Evolutionary conservation across 805 yeast species (phyloP), one percentile per base, ranked within the genome.

Genomic region (Millerago galiae): DNA sequence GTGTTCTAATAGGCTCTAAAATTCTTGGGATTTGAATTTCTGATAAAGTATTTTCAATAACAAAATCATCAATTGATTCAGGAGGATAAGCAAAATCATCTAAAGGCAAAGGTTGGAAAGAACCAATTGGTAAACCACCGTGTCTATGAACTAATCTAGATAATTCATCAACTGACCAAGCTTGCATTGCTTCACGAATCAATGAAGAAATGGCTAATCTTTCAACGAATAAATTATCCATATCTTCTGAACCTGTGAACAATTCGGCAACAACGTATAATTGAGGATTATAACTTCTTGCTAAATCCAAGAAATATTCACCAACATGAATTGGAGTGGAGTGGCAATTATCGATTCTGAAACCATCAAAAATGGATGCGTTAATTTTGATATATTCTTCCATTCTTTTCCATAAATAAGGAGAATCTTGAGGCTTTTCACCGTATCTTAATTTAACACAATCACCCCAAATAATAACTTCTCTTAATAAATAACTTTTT

Each of bases 291-390:
- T 80, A 82, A 33, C 68, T 67, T 59, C 99, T 79, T 0, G 99
- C 99, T 42, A 82, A 79, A 62, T 90, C 98, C 40, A 91, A 70
- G 51, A 90, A 72, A 39, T 79, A 78, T 58, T 88, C 95, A 32
- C 96, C 99, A 30, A 93, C 98, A 62, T 88, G 96, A 29, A 91
- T 56, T 12, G 99, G 99, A 0, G 99, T 91, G 0, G 97, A 89
- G 59, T 93, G 98, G 56, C 96, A 88, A 56, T 91, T 91, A 61
- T 91, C 99, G 45, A 91, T 83, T 56, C 99, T 76, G 58, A 91
- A 84, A 3, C 97, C 98, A 56, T 81, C 77, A 58, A 91, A 91
- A 8, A 79, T 62, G 33, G 67, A 66, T 4, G 98, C 97, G 56
- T 84, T 77, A 35, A 73, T 55, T 54, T 77, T 71, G 8, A 90